phyloP scores from a whole-genome alignment of 2,329 filamentous ascomycete species.

The Coniochaeta sp. region DNA sequence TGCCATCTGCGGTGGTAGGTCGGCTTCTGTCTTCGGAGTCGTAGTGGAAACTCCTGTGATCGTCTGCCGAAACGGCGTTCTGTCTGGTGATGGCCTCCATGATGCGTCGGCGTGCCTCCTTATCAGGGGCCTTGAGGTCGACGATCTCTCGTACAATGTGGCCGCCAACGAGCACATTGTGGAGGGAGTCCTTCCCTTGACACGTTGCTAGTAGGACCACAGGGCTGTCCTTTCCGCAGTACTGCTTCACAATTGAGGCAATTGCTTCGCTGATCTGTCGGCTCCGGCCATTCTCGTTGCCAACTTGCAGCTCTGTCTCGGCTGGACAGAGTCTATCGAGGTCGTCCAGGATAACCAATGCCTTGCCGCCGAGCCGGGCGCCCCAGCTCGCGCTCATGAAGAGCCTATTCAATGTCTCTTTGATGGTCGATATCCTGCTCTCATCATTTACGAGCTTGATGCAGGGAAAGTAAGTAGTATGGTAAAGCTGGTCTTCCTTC shows the following conservation, averaged over 20 bases:
- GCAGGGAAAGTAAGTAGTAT: constrained; percentile 81
- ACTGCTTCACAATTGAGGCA: constrained; percentile 74
- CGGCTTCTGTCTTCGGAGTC: constrained; percentile 44
- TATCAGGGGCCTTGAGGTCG: constrained; percentile 82
- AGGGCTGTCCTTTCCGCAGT: constrained; percentile 70
- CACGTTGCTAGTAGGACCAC: constrained; percentile 87
- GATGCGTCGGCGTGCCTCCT: constrained; percentile 77
- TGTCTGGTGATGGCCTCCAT: constrained; percentile 70
- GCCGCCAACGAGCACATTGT: constrained; percentile 83
- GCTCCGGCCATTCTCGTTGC: constrained; percentile 87
- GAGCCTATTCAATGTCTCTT: constrained; percentile 74
- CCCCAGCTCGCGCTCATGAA: constrained; percentile 93
- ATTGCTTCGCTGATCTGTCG: constrained; percentile 88
- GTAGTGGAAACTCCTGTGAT: constrained; percentile 28
- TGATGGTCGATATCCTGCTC: constrained; percentile 80
- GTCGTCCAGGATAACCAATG: constrained; percentile 85
- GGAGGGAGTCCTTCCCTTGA: constrained; percentile 85
- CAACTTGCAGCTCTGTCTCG: constrained; percentile 90
- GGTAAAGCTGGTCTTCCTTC: constrained; percentile 66
- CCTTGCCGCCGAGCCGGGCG: constrained; percentile 73
- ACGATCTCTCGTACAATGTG: constrained; percentile 91
- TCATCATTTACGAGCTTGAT: constrained; percentile 86
- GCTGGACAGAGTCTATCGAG: constrained; percentile 87
- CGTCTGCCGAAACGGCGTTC: constrained; percentile 34
- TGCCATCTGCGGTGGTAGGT: constrained; percentile 50